These are phyloP conservation scores for Phaeosphaeria sp. DNA, from an alignment of 2,329 filamentous ascomycete species.

Conservation along the genomic window DNA sequence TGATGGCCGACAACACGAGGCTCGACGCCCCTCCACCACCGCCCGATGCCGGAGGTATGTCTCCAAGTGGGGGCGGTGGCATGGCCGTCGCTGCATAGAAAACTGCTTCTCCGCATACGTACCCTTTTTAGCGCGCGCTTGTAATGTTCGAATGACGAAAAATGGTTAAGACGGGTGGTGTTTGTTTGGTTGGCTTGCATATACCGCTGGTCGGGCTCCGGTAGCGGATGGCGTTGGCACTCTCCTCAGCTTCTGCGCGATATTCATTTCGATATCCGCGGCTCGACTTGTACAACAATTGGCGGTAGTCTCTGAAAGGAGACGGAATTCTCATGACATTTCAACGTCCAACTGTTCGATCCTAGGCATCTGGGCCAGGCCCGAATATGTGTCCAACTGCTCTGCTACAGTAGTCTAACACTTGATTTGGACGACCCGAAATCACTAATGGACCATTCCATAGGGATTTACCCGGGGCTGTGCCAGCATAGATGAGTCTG, in stretches of 20 bases:
- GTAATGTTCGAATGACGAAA: constrained; percentile 21
- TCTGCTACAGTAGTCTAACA: not conserved
- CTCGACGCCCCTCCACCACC: constrained; percentile 67
- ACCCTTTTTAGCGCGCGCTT: constrained; percentile 19
- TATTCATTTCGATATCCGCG: constrained; percentile 41
- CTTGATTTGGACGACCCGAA: not conserved
- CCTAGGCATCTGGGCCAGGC: not conserved
- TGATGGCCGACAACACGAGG: constrained; percentile 89
- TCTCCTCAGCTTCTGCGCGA: constrained; percentile 46
- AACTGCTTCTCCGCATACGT: constrained; percentile 15
- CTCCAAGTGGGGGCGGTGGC: constrained; percentile 22
- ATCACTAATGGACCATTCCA: not conserved
- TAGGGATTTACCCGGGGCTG: not conserved
- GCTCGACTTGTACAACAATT: constrained; percentile 38
- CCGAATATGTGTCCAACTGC: not conserved
- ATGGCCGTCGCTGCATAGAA: constrained; percentile 35
- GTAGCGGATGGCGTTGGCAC: constrained; percentile 44
- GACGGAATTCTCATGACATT: not conserved
- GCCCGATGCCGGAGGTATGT: constrained; percentile 35
- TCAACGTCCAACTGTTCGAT: not conserved
- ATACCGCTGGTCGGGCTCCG: constrained; percentile 31
- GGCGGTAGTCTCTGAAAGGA: not conserved
- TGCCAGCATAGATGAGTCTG: not conserved
- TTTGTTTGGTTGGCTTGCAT: constrained; percentile 38
- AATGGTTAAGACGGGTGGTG: constrained; percentile 22